Evolutionary conservation across 2,329 filamentous ascomycete genomes (phyloP).

Genomic region (Aaosphaeria arxii): DNA sequence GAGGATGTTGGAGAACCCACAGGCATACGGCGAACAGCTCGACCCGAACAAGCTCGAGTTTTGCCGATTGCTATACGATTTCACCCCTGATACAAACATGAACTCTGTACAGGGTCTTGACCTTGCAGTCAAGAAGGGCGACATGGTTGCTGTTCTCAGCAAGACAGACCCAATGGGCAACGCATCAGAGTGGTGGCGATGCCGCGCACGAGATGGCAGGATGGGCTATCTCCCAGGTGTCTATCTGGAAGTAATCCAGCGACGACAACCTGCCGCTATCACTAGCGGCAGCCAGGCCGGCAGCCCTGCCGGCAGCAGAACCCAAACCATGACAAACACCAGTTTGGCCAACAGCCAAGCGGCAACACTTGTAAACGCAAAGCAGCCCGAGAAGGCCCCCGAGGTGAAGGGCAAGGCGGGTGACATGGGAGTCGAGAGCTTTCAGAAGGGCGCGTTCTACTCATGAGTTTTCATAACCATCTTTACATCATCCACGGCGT

Average conservation of each 20-base stretch:
- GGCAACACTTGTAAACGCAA: constrained; percentile 43
- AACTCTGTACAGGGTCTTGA: constrained; percentile 66
- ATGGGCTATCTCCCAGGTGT: constrained; percentile 90
- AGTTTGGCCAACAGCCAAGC: constrained; percentile 37
- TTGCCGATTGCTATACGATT: constrained; percentile 92
- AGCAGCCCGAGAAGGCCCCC: constrained; percentile 45
- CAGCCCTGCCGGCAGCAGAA: constrained; percentile 47
- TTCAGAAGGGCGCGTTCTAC: constrained; percentile 69
- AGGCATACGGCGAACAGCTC: constrained; percentile 53
- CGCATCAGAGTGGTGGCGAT: constrained; percentile 95
- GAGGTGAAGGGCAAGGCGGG: constrained; percentile 58
- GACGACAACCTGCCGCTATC: constrained; percentile 48
- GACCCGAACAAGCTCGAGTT: constrained; percentile 94
- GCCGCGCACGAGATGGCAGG: constrained; percentile 81
- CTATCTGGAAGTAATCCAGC: constrained; percentile 76
- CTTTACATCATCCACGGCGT: background rate
- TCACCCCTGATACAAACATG: constrained; percentile 70
- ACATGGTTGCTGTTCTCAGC: constrained; percentile 88
- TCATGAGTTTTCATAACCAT: constrained; percentile 42
- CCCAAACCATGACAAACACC: constrained; percentile 55
- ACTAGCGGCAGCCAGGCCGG: constrained; percentile 40
- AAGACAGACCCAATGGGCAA: constrained; percentile 92
- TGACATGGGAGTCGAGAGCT: constrained; percentile 66
- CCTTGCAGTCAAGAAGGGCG: constrained; percentile 87
- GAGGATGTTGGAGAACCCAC: constrained; percentile 51